Evolutionary conservation across 495 filamentous ascomycete species (phyloP), one percentile per base, ranked within the genome.

Genomic region (Penicillium subrubescens): DNA sequence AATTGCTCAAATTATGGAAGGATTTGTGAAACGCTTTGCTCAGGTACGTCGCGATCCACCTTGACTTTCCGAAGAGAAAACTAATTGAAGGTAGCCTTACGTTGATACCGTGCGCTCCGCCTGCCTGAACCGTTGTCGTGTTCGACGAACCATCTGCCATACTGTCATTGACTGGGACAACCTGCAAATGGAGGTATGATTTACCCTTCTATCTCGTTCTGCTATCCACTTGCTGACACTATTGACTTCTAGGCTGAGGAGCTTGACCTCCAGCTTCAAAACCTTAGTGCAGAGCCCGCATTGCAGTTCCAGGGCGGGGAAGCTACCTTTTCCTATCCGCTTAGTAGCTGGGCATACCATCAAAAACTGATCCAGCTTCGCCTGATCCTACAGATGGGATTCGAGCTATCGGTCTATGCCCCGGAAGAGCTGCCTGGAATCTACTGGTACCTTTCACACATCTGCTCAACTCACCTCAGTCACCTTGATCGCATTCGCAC

Each of bases 351-450:
- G 95, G 86, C 88, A 0, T 95, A 94, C 71, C 86, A 92, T 59
- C 90, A 97, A 70, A 98, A 97, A 73, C 82, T 97, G 2, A 86
- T 83, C 10, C 87, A 95, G 67, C 91, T 97, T 85, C 89, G 94
- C 63, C 90, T 89, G 81, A 89, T 95, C 51, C 82, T 97, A 14
- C 92, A 97, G 73, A 88, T 97, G 58, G 95, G 95, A n/a, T 97
- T 99, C 72, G 95, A 98, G 74, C 87, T 97, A 19, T 88, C 93
- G 10, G 87, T 96, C 29, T 98, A 98, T 71, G 87, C 92, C 25
- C 84, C 89, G 2, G 91, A 97, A 72, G 95, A 99, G 77, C 81
- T 95, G 8, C 85, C 89, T 14, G 88, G 86, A 17, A 97, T 97
- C 91, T 97, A 97, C 73, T 94, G 90, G 89, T 96, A 91, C 50